phyloP scores from a whole-genome alignment of 2,329 filamentous ascomycete species.

The Tolypocladium endophyticum region DNA sequence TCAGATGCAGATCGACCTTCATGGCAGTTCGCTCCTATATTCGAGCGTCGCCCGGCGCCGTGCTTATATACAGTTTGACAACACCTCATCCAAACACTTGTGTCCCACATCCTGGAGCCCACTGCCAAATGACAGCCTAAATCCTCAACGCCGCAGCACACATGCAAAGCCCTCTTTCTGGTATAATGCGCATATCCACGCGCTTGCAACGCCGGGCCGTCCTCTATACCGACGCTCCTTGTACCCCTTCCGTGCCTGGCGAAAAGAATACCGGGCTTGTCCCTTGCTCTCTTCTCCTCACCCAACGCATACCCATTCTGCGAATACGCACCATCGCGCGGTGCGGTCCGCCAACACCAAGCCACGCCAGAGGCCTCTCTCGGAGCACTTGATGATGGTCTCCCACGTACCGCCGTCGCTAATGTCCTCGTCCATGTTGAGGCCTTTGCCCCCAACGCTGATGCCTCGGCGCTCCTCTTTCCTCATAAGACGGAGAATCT shows the following conservation, averaged over 20 bases:
- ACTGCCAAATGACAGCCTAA: background rate
- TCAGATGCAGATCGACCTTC: background rate
- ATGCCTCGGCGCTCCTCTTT: slow-evolving; percentile 59
- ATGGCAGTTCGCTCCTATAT: background rate
- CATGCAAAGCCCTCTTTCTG: background rate
- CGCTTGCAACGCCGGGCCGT: background rate
- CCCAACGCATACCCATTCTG: slow-evolving; percentile 62
- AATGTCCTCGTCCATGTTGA: slow-evolving; percentile 39
- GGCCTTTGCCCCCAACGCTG: slow-evolving; percentile 32
- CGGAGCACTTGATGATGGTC: slow-evolving; percentile 83
- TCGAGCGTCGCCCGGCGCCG: background rate
- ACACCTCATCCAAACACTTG: background rate
- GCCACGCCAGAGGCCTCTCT: slow-evolving; percentile 70
- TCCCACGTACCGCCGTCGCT: slow-evolving; percentile 74
- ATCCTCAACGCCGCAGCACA: background rate
- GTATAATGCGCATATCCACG: background rate
- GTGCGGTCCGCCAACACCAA: slow-evolving; percentile 75
- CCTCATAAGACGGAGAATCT: slow-evolving; percentile 79
- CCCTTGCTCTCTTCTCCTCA: slow-evolving; percentile 7
- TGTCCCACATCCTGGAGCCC: background rate
- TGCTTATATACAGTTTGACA: background rate
- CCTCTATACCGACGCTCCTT: background rate
- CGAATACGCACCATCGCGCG: slow-evolving; percentile 85
- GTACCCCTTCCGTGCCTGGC: background rate
- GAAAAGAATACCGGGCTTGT: background rate